Conservation (phyloP, 768 basidiomycete species). For the Baorangia bicolor region DNA sequence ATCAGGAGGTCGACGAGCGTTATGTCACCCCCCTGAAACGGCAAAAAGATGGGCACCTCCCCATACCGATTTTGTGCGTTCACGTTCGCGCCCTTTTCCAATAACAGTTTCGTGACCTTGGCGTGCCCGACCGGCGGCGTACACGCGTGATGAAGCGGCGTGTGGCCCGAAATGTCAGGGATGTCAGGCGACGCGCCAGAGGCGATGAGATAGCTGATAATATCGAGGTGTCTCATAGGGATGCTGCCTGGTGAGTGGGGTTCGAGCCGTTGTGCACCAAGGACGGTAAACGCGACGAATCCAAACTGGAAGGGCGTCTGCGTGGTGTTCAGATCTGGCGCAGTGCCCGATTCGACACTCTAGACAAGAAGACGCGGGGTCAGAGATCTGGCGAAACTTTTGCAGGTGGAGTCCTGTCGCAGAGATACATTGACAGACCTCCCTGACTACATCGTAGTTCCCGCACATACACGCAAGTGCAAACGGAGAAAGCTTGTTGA, state of each 20-base stretch:
- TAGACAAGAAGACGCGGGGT: constrained; percentile 1
- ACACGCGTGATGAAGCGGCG: constrained; percentile 49
- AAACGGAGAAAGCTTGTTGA: constrained; percentile 21
- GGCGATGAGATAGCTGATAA: constrained; percentile 42
- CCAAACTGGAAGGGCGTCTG: constrained; percentile 46
- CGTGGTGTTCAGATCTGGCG: constrained; percentile 38
- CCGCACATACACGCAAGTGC: constrained; percentile 28
- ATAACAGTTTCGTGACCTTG: constrained; percentile 38
- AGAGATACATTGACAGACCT: constrained; percentile 13
- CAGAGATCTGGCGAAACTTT: background rate
- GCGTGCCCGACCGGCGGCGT: constrained; percentile 26
- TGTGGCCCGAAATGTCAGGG: constrained; percentile 47
- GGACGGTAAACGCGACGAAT: constrained; percentile 40
- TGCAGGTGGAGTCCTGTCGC: too few relatives aligned
- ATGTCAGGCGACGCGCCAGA: constrained; percentile 40
- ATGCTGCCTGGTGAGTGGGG: constrained; percentile 3
- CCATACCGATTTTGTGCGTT: constrained; percentile 52
- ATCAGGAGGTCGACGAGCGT: constrained; percentile 44
- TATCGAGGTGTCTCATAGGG: constrained; percentile 31
- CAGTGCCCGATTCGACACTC: constrained; percentile 28
- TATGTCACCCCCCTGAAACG: constrained; percentile 35
- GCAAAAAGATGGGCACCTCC: constrained; percentile 39
- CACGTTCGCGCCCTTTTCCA: constrained; percentile 48
- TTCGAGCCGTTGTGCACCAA: constrained; percentile 41
- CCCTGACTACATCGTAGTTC: constrained; percentile 15